Conservation (phyloP, 2,329 filamentous ascomycete genomes). For the Pyricularia sp. region DNA sequence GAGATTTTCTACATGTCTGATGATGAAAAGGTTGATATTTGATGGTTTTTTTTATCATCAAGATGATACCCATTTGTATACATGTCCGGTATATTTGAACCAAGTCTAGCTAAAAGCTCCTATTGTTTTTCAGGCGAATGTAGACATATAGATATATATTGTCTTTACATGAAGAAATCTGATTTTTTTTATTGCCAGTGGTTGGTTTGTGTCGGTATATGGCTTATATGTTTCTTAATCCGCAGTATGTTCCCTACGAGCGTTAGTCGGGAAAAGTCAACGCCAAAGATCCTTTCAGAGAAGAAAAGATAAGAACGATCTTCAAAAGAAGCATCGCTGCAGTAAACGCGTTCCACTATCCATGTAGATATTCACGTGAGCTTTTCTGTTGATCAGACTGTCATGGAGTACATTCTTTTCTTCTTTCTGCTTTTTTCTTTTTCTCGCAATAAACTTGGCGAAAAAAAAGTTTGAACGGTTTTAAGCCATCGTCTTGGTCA, state of each 20-base stretch:
- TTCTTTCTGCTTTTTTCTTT: no score
- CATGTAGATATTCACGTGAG: no score
- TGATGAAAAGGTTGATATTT: background rate
- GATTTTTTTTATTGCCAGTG: background rate
- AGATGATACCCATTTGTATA: background rate
- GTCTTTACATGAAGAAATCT: background rate
- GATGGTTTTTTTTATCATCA: background rate
- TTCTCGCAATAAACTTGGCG: no score
- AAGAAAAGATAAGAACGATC: no score
- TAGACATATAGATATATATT: background rate
- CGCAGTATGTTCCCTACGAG: background rate
- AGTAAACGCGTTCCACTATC: no score
- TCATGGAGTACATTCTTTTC: no score
- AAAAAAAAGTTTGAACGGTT: no score
- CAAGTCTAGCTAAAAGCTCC: background rate
- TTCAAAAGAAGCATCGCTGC: no score
- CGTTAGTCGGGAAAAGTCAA: no score
- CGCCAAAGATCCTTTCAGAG: no score
- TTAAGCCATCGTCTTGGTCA: no score
- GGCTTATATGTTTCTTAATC: background rate
- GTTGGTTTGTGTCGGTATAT: background rate
- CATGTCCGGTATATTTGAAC: background rate
- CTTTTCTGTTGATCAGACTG: no score
- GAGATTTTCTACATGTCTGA: background rate
- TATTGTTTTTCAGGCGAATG: background rate